Evolutionary conservation across 208 protist genomes (phyloP).

Genomic region (Acanthamoeba sp.): DNA sequence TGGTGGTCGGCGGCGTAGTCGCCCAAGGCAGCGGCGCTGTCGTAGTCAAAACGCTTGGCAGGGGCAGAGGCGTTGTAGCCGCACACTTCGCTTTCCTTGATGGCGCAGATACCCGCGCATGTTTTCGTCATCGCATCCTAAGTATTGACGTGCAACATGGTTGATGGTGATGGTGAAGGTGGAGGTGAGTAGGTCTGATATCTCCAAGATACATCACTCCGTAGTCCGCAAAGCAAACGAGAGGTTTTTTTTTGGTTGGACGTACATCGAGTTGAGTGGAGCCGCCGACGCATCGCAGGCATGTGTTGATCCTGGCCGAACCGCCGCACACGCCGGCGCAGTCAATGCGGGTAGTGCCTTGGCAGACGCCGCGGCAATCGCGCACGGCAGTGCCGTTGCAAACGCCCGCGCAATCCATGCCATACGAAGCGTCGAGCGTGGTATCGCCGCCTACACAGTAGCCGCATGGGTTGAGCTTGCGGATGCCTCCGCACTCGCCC

Average conservation of each 20-base stretch:
- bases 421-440: background rate
- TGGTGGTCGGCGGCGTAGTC: too few relatives aligned
- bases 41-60: background rate
- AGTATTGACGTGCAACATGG: too few relatives aligned
- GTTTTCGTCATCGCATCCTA: slow-evolving; percentile 27
- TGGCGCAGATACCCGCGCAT: background rate
- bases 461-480: background rate
- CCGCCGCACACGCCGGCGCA: background rate
- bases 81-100: background rate
- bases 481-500: background rate
- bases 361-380: background rate
- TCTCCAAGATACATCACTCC: too few relatives aligned
- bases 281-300: background rate
- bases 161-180: too few relatives aligned
- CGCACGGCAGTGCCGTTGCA: background rate
- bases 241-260: too few relatives aligned
- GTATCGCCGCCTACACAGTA: background rate
- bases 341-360: background rate
- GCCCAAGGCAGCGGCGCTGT: background rate
- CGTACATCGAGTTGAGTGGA: background rate
- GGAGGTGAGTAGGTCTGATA: too few relatives aligned
- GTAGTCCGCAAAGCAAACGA: too few relatives aligned
- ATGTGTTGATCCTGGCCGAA: background rate
- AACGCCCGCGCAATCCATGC: background rate
- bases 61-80: background rate